Conservation (phyloP, 805 yeast genomes). For the Kodamaea lidongshanica region DNA sequence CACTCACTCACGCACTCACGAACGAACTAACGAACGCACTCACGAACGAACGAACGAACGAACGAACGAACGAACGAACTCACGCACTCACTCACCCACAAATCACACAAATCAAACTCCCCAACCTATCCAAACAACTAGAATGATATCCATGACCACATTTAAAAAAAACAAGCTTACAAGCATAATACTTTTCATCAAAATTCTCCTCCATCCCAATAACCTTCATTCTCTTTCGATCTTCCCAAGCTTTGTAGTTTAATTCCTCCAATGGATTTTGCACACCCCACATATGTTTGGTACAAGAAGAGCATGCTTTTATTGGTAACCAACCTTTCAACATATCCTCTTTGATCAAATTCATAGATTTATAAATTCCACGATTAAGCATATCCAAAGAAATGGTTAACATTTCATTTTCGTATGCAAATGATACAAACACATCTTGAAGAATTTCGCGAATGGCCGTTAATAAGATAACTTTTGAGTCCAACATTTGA, state of each 20-base stretch:
- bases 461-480: constrained; percentile 39
- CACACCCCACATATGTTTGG: constrained; percentile 65
- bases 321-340: constrained; percentile 57
- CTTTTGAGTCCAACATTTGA: constrained; percentile 45
- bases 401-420: constrained; percentile 47
- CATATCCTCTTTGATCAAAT: constrained; percentile 35
- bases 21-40: too few species aligned
- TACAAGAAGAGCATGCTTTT: constrained; percentile 69
- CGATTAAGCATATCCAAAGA: constrained; percentile 51
- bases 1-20: too few species aligned
- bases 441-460: constrained; percentile 56
- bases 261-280: constrained; percentile 38
- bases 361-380: constrained; percentile 46
- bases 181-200: constrained; percentile 12
- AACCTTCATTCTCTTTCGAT: constrained; percentile 16
- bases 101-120: constrained; percentile 21
- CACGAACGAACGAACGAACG: too few species aligned
- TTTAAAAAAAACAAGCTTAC: constrained; percentile 47
- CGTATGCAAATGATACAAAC: constrained; percentile 58
- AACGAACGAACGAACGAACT: too few species aligned
- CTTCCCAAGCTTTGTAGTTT: constrained; percentile 55
- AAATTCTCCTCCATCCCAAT: constrained; percentile 3
- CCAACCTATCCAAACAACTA: constrained; percentile 46
- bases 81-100: too few species aligned
- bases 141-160: constrained; percentile 65